Evolutionary conservation across 2,329 filamentous ascomycete species (phyloP).

Genomic region (Penicillium decumbens): DNA sequence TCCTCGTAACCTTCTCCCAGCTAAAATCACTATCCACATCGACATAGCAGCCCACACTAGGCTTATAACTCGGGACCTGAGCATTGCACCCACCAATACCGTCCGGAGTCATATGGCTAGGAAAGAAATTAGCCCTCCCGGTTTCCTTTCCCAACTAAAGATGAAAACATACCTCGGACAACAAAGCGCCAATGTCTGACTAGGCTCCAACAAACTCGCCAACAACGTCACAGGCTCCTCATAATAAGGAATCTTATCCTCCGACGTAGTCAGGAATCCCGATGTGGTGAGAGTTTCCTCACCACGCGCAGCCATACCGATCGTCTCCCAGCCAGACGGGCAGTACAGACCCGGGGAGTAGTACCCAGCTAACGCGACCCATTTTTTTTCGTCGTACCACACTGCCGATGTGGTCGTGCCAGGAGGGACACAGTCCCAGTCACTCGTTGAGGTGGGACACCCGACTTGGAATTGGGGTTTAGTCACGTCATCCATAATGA

Average conservation of each 20-base stretch:
- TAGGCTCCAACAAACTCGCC: not conserved
- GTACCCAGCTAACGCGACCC: not conserved
- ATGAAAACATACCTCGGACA: not conserved
- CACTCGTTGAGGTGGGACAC: not conserved
- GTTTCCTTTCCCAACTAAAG: not conserved
- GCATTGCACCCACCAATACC: not conserved
- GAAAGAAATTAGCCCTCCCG: not conserved
- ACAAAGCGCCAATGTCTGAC: not conserved
- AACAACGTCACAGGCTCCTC: not conserved
- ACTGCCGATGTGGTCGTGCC: not conserved
- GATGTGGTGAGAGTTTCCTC: not conserved
- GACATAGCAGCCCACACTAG: not conserved
- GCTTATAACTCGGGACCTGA: not conserved
- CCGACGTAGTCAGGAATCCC: not conserved
- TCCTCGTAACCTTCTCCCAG: not conserved
- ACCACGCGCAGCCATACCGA: conserved; percentile 1
- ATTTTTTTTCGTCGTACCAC: not conserved
- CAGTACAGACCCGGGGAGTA: conserved; percentile 13
- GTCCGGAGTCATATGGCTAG: not conserved
- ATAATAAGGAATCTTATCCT: not conserved
- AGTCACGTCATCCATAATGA: not conserved
- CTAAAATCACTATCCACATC: not conserved
- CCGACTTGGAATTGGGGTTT: not conserved
- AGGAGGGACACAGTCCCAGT: not conserved
- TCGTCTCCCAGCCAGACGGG: conserved; percentile 6